Conservation (phyloP, 2,329 filamentous ascomycete genomes). For the Claviceps purpurea region DNA sequence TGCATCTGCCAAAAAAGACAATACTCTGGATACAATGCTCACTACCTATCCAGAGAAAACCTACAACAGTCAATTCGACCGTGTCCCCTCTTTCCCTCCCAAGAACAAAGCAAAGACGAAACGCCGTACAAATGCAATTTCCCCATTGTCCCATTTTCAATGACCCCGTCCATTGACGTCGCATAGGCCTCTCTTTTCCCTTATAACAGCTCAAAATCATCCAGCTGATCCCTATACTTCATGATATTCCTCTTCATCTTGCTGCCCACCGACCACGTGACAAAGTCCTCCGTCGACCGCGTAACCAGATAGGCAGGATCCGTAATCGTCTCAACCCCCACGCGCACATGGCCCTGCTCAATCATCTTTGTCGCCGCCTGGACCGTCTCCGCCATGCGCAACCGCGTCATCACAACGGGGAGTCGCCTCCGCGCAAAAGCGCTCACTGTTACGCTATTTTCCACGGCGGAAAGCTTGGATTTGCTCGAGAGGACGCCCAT, state of each 20-base stretch:
- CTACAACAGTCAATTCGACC: background rate
- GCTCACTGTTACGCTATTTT: conserved; percentile 77
- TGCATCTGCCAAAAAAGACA: too few species aligned
- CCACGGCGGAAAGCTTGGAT: conserved; percentile 71
- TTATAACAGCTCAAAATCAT: conserved; percentile 84
- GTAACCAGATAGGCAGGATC: conserved; percentile 85
- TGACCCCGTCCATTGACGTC: background rate
- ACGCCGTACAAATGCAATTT: background rate
- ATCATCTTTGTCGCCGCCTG: conserved; percentile 76
- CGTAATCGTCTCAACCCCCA: conserved; percentile 80
- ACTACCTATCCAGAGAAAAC: too few species aligned
- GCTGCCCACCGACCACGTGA: conserved; percentile 89
- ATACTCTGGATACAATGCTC: too few species aligned
- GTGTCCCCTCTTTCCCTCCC: background rate
- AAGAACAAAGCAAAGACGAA: background rate
- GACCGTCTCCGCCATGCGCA: conserved; percentile 85
- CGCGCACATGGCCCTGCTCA: conserved; percentile 85
- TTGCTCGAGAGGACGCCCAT: conserved; percentile 73
- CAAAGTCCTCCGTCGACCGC: conserved; percentile 84
- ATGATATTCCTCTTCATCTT: conserved; percentile 96
- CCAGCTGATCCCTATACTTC: conserved; percentile 86
- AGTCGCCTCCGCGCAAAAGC: conserved; percentile 75
- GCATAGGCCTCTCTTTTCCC: background rate
- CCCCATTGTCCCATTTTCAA: background rate
- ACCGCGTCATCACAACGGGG: conserved; percentile 79